Evolutionary conservation across 331 rosid species (phyloP).

Genomic region (Pyrus hybrid): DNA sequence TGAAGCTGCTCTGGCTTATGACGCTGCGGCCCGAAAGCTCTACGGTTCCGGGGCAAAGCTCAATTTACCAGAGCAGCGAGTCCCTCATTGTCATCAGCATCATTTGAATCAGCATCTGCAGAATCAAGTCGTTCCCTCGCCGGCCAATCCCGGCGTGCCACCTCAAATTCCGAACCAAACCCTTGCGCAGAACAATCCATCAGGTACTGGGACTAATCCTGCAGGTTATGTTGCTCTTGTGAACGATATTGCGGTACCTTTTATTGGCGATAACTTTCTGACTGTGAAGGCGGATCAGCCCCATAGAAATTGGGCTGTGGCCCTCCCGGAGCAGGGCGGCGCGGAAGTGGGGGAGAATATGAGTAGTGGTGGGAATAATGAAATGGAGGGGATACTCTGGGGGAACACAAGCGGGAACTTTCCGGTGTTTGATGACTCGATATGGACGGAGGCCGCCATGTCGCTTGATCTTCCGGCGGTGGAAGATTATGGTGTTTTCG

Average conservation of each 20-base stretch:
- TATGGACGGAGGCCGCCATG: constrained; percentile 70
- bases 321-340: neutral
- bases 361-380: neutral
- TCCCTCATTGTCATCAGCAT: neutral
- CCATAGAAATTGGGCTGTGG: neutral
- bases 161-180: neutral
- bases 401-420: constrained; percentile 21
- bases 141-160: neutral
- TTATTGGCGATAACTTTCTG: neutral
- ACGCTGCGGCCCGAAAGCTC: constrained; percentile 68
- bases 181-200: neutral
- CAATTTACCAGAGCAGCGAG: constrained; percentile 40
- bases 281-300: neutral
- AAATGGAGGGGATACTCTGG: constrained; percentile 22
- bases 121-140: neutral
- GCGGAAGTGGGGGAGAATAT: neutral
- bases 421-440: constrained; percentile 39
- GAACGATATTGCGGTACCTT: too few species aligned
- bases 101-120: neutral
- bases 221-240: neutral
- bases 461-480: constrained; percentile 49
- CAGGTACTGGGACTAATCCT: neutral
- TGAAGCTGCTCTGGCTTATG: constrained; percentile 90
- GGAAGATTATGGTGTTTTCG: constrained; percentile 17
- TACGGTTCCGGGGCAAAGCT: constrained; percentile 80